phyloP scores from a whole-genome alignment of 2,329 filamentous ascomycete species.

The Diaporthe ampelina region DNA sequence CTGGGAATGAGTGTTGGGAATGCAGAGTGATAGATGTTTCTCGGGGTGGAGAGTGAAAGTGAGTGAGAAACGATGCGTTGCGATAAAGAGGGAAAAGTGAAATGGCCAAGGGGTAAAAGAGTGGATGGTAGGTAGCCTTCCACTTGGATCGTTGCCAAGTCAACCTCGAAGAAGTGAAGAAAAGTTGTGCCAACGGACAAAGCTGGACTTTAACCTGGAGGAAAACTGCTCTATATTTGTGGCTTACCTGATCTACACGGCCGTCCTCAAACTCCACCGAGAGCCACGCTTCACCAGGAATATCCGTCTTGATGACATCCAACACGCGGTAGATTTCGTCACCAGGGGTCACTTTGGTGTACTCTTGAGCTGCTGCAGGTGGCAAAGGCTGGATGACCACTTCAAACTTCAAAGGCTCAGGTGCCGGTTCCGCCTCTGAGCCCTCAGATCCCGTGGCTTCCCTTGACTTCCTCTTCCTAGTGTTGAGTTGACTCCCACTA shows the following conservation, averaged over 20 bases:
- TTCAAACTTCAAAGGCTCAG: slow-evolving; percentile 44
- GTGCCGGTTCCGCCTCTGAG: slow-evolving; percentile 32
- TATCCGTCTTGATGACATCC: slow-evolving; percentile 47
- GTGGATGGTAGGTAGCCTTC: not conserved
- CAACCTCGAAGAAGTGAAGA: not conserved
- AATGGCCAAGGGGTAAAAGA: not conserved
- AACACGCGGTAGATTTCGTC: slow-evolving; percentile 55
- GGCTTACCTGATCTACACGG: slow-evolving; percentile 59
- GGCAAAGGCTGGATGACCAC: slow-evolving; percentile 48
- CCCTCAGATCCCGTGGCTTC: slow-evolving; percentile 39
- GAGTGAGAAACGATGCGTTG: not conserved
- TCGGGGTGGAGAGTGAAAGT: not conserved
- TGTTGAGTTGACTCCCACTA: not conserved
- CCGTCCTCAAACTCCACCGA: slow-evolving; percentile 63
- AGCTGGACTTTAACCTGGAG: not conserved
- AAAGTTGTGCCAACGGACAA: not conserved
- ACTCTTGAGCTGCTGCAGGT: slow-evolving; percentile 46
- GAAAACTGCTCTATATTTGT: not conserved
- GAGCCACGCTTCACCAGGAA: slow-evolving; percentile 49
- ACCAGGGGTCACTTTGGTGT: slow-evolving; percentile 47
- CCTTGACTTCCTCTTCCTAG: not conserved
- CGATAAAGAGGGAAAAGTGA: not conserved
- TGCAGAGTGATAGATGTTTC: not conserved
- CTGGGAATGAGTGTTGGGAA: not conserved
- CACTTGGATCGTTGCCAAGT: not conserved